phyloP scores from a whole-genome alignment of 2,329 filamentous ascomycete species.

The Sodiomyces alkalinus region DNA sequence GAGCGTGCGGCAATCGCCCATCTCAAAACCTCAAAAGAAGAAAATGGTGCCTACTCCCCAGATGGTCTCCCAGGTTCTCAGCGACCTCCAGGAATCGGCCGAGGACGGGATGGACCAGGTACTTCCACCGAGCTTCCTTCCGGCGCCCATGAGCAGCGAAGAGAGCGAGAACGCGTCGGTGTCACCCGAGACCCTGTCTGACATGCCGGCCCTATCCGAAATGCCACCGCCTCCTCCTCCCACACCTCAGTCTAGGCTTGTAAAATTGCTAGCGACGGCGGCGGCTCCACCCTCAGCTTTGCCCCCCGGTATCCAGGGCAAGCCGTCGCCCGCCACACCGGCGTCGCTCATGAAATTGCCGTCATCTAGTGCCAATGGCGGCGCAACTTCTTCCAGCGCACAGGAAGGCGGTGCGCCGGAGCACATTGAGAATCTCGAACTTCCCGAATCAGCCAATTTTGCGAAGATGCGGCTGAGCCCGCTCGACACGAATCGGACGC shows the following conservation, averaged over 20 bases:
- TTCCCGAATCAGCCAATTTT: conserved; percentile 56
- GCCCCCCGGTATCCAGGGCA: conserved; percentile 17
- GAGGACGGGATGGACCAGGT: conserved; percentile 17
- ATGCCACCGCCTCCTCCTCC: conserved; percentile 57
- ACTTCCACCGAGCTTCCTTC: conserved; percentile 7
- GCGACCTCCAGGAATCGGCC: conserved; percentile 31
- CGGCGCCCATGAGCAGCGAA: conserved; percentile 21
- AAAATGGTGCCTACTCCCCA: conserved; percentile 37
- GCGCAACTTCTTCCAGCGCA: conserved; percentile 21
- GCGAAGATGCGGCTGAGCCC: conserved; percentile 26
- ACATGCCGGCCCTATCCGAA: conserved; percentile 49
- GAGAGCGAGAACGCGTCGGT: conserved; percentile 50
- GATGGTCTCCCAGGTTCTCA: conserved; percentile 39
- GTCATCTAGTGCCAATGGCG: conserved; percentile 31
- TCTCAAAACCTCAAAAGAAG: conserved; percentile 49
- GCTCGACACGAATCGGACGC: conserved; percentile 32
- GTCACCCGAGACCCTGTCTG: conserved; percentile 45
- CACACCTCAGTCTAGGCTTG: conserved; percentile 14
- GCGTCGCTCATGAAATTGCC: conserved; percentile 74
- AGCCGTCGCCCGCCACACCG: conserved; percentile 60
- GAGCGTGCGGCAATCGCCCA: conserved; percentile 54
- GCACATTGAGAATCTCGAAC: conserved; percentile 41
- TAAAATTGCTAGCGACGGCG: no score
- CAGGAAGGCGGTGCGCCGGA: conserved; percentile 30
- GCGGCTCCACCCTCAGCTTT: conserved; percentile 11